Base-by-base conservation (phyloP, 192 early-diverging fungal genomes). In the Dispira simplex region DNA sequence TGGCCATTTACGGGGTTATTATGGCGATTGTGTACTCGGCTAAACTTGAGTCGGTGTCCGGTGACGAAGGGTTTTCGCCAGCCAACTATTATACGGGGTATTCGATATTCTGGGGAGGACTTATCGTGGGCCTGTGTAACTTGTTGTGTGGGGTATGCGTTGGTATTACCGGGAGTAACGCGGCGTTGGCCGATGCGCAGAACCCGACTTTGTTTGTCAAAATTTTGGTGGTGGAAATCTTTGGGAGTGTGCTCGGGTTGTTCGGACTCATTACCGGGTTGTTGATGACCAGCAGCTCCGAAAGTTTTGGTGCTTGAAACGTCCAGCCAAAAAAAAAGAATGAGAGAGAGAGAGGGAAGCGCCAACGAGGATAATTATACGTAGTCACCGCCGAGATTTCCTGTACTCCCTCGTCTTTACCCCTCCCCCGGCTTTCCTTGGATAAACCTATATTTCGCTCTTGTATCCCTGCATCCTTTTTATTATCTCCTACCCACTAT, bases 1-100 rank as follows among this genome's bases (percentile, higher is more conserved):
- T 98, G 12, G 95, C 93, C 65, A 98, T 98, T 66, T 98, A 98
- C 77, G 95, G 95, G 63, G 81, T 98, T 26, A 97, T 98, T 68
- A 95, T 98, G 83, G 90, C 92, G 23, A 98, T 98, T 66, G 91
- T 98, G 44, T 96, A 93, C 70, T 89, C 89, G 10, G 78, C 90
- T 12, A 95, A 94, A 70, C 67, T 96, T 11, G 79, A 78, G 28
- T 79, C 81, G 4, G 79, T 86, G 25, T 53, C 66, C 14, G 63
- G 69, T 21, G 62, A 64, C 14, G 32, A 64, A 0, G 75, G 85
- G 16, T 83, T 79, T 63, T 75, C 77, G 44, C 20, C 67, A 44
- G 75, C 75, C 27, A 82, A 77, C 67, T 90, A 90, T 64, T 96
- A 83, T 66, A 89, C 90, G 13, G 94, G 93, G 85, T 90, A 84